Evolutionary conservation across 768 basidiomycete species (phyloP).

Genomic region (Rhizopogon roseolus): DNA sequence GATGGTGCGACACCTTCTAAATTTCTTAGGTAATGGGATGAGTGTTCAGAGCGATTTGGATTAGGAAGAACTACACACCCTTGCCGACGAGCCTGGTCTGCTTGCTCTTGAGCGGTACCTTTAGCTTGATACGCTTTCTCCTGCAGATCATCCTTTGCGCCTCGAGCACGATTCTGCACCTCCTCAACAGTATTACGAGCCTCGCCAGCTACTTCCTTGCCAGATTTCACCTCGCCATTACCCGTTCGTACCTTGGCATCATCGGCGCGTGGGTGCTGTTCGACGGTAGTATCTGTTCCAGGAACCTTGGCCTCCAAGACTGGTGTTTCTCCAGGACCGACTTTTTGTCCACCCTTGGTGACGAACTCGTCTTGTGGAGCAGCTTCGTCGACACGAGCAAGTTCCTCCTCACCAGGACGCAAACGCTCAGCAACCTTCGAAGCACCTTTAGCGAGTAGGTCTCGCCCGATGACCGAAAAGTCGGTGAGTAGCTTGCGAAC

Average conservation of each 20-base stretch:
- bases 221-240: slow-evolving; percentile 29
- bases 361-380: slow-evolving; percentile 68
- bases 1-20: slow-evolving; percentile 16
- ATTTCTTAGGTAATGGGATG: slow-evolving; percentile 15
- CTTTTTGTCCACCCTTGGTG: slow-evolving; percentile 37
- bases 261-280: slow-evolving; percentile 50
- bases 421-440: slow-evolving; percentile 64
- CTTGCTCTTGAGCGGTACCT: slow-evolving; percentile 6
- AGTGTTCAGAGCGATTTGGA: not conserved
- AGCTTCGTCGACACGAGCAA: slow-evolving; percentile 64
- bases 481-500: slow-evolving; percentile 85
- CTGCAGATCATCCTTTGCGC: slow-evolving; percentile 7
- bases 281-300: slow-evolving; percentile 34
- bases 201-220: slow-evolving; percentile 17
- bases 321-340: slow-evolving; percentile 41
- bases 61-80: slow-evolving; percentile 9
- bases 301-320: slow-evolving; percentile 44
- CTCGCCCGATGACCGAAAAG: slow-evolving; percentile 73
- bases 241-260: slow-evolving; percentile 29
- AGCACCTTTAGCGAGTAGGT: slow-evolving; percentile 74
- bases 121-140: slow-evolving; percentile 1
- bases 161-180: slow-evolving; percentile 7
- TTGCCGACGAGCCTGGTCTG: not conserved
- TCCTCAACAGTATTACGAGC: slow-evolving; percentile 11
- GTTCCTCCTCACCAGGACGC: slow-evolving; percentile 58